These are phyloP conservation scores for Mycena polygramma DNA, from an alignment of 768 basidiomycete species.

Conservation along the genomic window DNA sequence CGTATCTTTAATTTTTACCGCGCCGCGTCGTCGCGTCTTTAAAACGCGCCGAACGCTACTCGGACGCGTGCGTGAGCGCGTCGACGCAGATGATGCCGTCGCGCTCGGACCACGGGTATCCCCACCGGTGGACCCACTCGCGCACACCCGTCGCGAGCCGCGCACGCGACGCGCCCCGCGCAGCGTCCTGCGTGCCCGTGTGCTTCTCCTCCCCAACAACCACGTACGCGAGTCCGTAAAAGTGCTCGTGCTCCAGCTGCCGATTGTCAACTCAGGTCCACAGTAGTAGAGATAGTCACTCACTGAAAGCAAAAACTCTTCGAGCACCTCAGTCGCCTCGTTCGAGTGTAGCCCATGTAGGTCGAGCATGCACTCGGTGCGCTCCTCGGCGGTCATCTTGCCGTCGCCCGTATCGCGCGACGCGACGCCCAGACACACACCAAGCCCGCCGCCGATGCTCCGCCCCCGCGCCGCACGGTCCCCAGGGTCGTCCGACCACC, in stretches of 20 bases:
- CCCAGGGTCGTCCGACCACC: constrained; percentile 87
- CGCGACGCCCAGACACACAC: constrained; percentile 90
- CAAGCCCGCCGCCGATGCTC: constrained; percentile 83
- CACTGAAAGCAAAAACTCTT: constrained; percentile 89
- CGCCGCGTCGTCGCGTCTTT: neutral
- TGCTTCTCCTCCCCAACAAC: constrained; percentile 98
- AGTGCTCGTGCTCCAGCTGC: constrained; percentile 90
- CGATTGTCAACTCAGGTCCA: too few relatives aligned
- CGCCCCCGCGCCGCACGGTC: constrained; percentile 84
- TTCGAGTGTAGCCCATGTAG: constrained; percentile 94
- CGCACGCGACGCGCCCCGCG: constrained; percentile 84
- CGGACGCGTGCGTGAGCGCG: constrained; percentile 77
- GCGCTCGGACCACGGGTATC: constrained; percentile 95
- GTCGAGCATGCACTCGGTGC: constrained; percentile 90
- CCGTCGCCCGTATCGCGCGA: constrained; percentile 66
- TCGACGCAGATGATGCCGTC: constrained; percentile 94
- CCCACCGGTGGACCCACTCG: constrained; percentile 94
- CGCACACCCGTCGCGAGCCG: constrained; percentile 89
- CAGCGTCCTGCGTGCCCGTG: constrained; percentile 89
- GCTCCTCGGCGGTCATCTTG: constrained; percentile 83
- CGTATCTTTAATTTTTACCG: neutral
- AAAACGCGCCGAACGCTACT: constrained; percentile 39
- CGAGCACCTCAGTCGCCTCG: constrained; percentile 92
- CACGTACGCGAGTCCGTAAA: constrained; percentile 89
- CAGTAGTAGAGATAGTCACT: constrained; percentile 47